Base-by-base conservation (phyloP, 139 green algal genomes). In the Asterochloris erici region DNA sequence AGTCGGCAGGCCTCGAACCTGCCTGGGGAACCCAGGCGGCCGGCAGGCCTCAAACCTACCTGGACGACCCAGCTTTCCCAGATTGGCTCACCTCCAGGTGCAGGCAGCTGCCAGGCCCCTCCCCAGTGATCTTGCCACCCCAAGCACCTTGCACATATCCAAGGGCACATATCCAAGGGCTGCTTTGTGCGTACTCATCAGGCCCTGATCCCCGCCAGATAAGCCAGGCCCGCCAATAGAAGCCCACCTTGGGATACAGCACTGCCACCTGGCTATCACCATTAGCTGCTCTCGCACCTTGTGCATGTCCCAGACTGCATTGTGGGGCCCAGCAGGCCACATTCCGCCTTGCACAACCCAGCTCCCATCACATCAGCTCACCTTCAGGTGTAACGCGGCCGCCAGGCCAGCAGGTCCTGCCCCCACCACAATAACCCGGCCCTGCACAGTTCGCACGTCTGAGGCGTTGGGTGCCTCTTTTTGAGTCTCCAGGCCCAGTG, bases 391-490 rank as follows among this genome's bases (percentile, higher is more conserved):
- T 23, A 82, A 82, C 14, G 95, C 94, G n/a, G 93, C 91, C 24
- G 89, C 87, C 68, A 98, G 88, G 11, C 95, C 95, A 14, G 95
- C 89, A 28, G 94, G 89, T 0, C 95, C 95, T 11, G 90, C 95
- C 6, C 95, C 95, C 23, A 98, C 82, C 2, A 98, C 90, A 14
- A 96, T 82, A 23, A 95, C 93, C 0, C 81, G 68, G 61, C 82
- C 79, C 69, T 54, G 73, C 0, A 11, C 74, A 68, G 88, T 84
- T 28, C 87, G 38, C 1, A 54, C 29, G 68, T 74, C 81, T 23
- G n/a, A 90, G 63, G 29, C 77, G 10, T 71, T 62, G 11, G 79
- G 79, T 14, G 74, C 74, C 19, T 23, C 21, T 47, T 79, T n/a
- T 68, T 66, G 47, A 47, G 11, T 60, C 68, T 60, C 47, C 73